Conservation (phyloP, 2,329 filamentous ascomycete genomes). For the Pseudogymnoascus sp. region DNA sequence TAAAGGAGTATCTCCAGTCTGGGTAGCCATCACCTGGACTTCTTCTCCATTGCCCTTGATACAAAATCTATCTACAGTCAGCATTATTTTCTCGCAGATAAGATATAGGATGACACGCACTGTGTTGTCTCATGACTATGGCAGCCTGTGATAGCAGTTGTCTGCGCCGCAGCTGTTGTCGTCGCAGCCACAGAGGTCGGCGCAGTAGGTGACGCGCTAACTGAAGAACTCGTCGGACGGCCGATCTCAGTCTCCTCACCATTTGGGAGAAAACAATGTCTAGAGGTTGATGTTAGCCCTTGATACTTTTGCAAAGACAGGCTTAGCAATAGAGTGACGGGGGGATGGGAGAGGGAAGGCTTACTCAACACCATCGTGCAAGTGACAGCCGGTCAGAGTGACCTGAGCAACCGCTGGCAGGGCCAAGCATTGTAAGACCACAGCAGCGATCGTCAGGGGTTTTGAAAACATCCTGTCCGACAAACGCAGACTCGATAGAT, state of each 20-base stretch:
- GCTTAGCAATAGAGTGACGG: slow-evolving; percentile 1
- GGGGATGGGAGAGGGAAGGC: not conserved
- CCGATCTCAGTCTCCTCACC: slow-evolving; percentile 7
- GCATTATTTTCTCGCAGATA: slow-evolving; percentile 18
- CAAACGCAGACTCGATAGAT: not conserved
- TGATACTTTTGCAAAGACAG: not conserved
- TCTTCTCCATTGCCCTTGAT: slow-evolving; percentile 35
- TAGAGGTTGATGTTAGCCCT: not conserved
- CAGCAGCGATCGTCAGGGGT: not conserved
- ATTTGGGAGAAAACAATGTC: slow-evolving; percentile 8
- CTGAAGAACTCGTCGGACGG: not conserved
- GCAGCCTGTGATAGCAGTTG: slow-evolving; percentile 43
- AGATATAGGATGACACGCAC: not conserved
- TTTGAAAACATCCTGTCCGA: not conserved
- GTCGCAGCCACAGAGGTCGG: slow-evolving; percentile 18
- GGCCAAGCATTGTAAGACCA: not conserved
- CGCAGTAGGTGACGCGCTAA: slow-evolving; percentile 23
- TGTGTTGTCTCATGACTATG: slow-evolving; percentile 40
- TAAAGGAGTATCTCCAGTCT: slow-evolving; percentile 45
- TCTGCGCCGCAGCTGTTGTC: slow-evolving; percentile 26
- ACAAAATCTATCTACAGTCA: slow-evolving; percentile 31
- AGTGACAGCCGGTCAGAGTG: slow-evolving; percentile 27
- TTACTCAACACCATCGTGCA: slow-evolving; percentile 25
- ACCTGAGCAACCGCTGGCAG: slow-evolving; percentile 5
- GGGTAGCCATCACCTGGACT: slow-evolving; percentile 36